Evolutionary conservation across 305 asterid species (phyloP).

Genomic region (Coffea humblotiana): DNA sequence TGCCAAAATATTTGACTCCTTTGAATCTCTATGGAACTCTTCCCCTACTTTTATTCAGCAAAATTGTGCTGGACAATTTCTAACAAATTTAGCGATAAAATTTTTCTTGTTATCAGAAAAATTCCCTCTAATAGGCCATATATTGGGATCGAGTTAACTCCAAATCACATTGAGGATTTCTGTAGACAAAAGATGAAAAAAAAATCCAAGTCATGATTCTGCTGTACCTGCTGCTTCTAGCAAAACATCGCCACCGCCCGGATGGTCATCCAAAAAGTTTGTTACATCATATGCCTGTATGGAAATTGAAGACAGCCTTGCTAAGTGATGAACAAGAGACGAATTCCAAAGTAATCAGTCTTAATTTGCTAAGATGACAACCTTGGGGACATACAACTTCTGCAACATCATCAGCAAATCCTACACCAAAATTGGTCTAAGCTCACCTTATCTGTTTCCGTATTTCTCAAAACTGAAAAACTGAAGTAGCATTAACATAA

Average conservation of each 20-base stretch:
- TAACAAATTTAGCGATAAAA: no score
- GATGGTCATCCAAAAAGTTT: constrained; percentile 67
- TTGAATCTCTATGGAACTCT: no score
- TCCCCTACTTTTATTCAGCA: no score
- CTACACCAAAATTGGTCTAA: not conserved
- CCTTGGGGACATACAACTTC: not conserved
- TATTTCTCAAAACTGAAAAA: not conserved
- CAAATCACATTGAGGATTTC: not conserved
- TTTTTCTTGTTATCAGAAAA: no score
- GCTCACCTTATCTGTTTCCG: not conserved
- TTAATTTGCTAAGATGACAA: not conserved
- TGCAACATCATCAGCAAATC: not conserved
- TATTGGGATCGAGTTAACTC: not conserved
- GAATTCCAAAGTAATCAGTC: not conserved
- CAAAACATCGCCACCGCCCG: constrained; percentile 73
- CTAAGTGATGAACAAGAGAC: not conserved
- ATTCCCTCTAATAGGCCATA: not conserved
- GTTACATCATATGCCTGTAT: constrained; percentile 63
- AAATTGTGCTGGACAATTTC: no score
- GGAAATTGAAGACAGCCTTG: not conserved
- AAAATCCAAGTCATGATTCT: not conserved
- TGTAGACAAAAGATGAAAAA: not conserved
- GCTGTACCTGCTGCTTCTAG: constrained; percentile 54
- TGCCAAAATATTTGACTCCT: no score
- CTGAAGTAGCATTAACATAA: no score